A percentile compares a stretch with the other conserved stretches of the same genome.
These are phyloP conservation scores for Saccharomycopsis sp. DNA, from an alignment of 805 yeast genomes.

Conservation along the genomic window DNA sequence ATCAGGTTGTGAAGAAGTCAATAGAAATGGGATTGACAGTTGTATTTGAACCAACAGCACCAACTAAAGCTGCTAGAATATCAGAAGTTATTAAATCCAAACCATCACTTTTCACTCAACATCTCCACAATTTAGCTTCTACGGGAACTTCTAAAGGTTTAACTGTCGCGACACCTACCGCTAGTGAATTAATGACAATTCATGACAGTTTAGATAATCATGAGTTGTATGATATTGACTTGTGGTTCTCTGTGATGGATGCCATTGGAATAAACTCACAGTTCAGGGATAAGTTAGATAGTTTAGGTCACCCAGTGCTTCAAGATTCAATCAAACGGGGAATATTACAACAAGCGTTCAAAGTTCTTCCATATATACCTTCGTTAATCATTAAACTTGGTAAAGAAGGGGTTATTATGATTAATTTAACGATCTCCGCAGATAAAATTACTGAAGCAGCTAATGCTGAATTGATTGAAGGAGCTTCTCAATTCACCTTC, in stretches of 20 bases:
- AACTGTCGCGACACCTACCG: constrained; percentile 53
- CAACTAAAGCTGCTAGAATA: constrained; percentile 48
- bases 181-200: constrained; percentile 50
- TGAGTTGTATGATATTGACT: constrained; percentile 42
- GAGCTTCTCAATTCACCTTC: constrained; percentile 9
- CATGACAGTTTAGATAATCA: constrained; percentile 40
- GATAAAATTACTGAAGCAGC: constrained; percentile 9
- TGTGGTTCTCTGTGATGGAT: constrained; percentile 75
- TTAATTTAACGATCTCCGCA: constrained; percentile 31
- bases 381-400: constrained; percentile 25
- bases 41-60: constrained; percentile 74
- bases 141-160: constrained; percentile 1
- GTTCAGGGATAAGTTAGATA: constrained; percentile 41
- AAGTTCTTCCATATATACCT: constrained; percentile 68
- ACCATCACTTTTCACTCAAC: constrained; percentile 2
- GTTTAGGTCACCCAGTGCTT: background rate
- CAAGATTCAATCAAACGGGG: constrained; percentile 33
- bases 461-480: background rate
- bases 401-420: constrained; percentile 20
- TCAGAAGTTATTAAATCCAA: constrained; percentile 25
- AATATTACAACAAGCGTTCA: constrained; percentile 57
- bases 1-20: constrained; percentile 28
- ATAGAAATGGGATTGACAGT: constrained; percentile 27
- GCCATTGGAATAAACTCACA: constrained; percentile 41
- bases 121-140: background rate